These are phyloP conservation scores for Colletotrichum noveboracense DNA, from an alignment of 2,329 filamentous ascomycete genomes.

Conservation along the genomic window DNA sequence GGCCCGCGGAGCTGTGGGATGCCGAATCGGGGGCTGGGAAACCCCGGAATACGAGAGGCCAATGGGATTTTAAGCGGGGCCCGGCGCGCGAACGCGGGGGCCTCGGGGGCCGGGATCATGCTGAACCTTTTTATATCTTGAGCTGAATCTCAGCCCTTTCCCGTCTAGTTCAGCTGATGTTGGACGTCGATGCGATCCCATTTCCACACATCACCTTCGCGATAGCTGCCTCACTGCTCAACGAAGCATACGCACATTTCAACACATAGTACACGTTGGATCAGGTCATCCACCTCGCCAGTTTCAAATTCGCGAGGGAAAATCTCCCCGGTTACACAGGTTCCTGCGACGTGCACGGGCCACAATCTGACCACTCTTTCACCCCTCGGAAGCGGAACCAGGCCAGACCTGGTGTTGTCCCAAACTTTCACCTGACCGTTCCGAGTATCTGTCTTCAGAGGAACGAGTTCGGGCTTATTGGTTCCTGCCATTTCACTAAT, in stretches of 20 bases:
- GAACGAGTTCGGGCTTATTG: accelerated
- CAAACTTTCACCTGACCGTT: not conserved
- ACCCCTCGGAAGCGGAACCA: not conserved
- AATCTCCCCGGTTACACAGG: not conserved
- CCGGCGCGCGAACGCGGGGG: not conserved
- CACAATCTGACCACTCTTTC: slow-evolving; percentile 3
- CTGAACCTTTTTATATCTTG: not conserved
- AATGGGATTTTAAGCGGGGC: not conserved
- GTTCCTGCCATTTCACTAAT: not conserved
- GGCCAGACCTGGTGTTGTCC: not conserved
- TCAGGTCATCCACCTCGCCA: not conserved
- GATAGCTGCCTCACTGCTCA: not conserved
- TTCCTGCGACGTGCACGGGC: slow-evolving; percentile 10
- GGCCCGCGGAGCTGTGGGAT: slow-evolving; percentile 11
- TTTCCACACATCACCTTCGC: not conserved
- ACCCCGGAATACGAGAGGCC: slow-evolving; percentile 6
- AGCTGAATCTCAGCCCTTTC: not conserved
- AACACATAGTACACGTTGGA: not conserved
- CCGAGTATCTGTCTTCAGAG: not conserved
- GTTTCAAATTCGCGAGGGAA: not conserved
- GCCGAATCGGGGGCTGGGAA: slow-evolving; percentile 28
- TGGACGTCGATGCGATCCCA: not conserved
- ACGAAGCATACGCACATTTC: no score
- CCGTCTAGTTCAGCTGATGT: not conserved
- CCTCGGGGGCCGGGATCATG: not conserved